Base-by-base conservation (phyloP, 768 basidiomycete genomes). In the Pisolithus albus region DNA sequence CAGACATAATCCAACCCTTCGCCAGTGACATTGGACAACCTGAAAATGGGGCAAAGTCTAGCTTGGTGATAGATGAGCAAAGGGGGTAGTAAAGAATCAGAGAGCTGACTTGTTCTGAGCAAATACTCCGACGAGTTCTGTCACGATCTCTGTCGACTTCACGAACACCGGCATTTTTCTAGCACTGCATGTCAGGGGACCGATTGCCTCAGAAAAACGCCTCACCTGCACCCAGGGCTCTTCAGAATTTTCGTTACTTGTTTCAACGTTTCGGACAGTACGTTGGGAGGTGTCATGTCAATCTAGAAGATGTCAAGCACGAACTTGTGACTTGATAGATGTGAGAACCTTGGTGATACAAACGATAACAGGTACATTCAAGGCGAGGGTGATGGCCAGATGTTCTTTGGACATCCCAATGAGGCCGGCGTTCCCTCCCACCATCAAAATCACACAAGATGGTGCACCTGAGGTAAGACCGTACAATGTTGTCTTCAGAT, bases 331-430 rank as follows among this genome's bases (percentile, higher is more conserved):
- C 28, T 9, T 51, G 36, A 18, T 40, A 43, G 24, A 11, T 5
- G 34, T 28, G 42, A 65, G 43, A 53, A 88, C 91, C 79, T 98
- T 98, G 4, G 95, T 97, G 52, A 98, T 86, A 65, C 92, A 92
- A 41, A 94, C 88, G 9, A 92, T 82, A 19, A 99, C 84, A 3
- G 96, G 96, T 1, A 98, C 89, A 61, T 86, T 91, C 47, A 99
- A 70, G 5, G 96, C 96, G 1, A 99, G 75, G 3, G 95, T 84
- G 53, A 98, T 94, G 1, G 96, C 92, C 10, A 99, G 73, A 68
- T 99, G 96, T 66, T 99, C 96, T 68, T 97, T 92, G 32, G 86
- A 90, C 91, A 92, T 92, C 47, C 90, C 81, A 56, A 92, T 91
- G 39, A 92, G 66, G 7, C 90, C 90, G 2, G 96, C 95, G 64